A percentile compares a stretch with the other conserved stretches of the same genome.
phyloP scores from a whole-genome alignment of 1,284 basidiomycete genomes.

The Sporisorium exsertum region DNA sequence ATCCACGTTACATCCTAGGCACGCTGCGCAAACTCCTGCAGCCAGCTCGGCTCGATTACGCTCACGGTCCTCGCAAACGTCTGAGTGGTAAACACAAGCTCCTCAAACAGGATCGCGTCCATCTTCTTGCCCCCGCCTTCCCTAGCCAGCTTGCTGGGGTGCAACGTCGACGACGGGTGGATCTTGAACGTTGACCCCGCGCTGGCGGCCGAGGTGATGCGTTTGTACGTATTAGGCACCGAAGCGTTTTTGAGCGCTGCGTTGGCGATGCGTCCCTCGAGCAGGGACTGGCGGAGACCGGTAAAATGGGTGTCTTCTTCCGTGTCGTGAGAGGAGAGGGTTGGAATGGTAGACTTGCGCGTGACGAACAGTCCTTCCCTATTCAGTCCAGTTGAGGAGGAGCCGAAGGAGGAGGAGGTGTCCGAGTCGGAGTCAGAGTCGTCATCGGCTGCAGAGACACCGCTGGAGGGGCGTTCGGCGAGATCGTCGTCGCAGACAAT shows the following conservation, averaged over 20 bases:
- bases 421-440: constrained; percentile 11
- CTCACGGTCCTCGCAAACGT: constrained; percentile 64
- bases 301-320: constrained; percentile 40
- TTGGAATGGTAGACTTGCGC: constrained; percentile 11
- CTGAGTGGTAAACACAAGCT: constrained; percentile 66
- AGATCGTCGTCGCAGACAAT: constrained; percentile 61
- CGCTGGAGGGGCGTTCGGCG: constrained; percentile 1
- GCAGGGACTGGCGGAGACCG: constrained; percentile 49
- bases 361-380: constrained; percentile 32
- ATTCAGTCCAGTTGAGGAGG: not conserved
- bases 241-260: constrained; percentile 58
- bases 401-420: constrained; percentile 1
- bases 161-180: constrained; percentile 61
- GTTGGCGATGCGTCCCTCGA: constrained; percentile 52
- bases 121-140: constrained; percentile 18
- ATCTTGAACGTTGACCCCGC: constrained; percentile 56
- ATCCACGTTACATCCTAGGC: not conserved
- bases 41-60: constrained; percentile 60
- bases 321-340: not conserved
- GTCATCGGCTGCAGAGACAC: not conserved
- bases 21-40: constrained; percentile 45
- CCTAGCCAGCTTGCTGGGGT: constrained; percentile 38
- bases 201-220: constrained; percentile 29
- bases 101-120: constrained; percentile 65
- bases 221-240: constrained; percentile 49